Percentiles rank a stretch among this genome's conserved stretches.
Evolutionary conservation across 768 basidiomycete species (phyloP).

Genomic region (Pluteus cervinus): DNA sequence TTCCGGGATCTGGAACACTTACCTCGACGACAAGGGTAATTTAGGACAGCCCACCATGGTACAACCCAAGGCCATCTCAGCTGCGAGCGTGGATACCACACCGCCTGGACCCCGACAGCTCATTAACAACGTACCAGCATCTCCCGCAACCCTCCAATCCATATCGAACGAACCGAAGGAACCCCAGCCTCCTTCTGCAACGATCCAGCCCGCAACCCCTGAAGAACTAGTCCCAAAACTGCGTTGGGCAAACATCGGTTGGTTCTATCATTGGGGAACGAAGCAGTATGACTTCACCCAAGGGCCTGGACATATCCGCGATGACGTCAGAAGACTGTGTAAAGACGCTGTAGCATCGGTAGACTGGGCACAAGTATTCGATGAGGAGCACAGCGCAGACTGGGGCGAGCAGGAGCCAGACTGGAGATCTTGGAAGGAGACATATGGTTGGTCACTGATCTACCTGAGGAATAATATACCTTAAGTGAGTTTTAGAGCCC

Average conservation of each 20-base stretch:
- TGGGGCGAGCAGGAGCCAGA: conserved; percentile 53
- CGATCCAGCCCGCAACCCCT: conserved; percentile 40
- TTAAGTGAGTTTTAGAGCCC: conserved; percentile 49
- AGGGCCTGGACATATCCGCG: conserved; percentile 57
- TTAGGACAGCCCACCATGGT: conserved; percentile 27
- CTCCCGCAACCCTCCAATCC: conserved; percentile 43
- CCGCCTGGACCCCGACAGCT: conserved; percentile 56
- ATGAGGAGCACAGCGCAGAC: too few relatives aligned
- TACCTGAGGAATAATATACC: conserved; percentile 2
- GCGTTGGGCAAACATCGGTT: conserved; percentile 95
- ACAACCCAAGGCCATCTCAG: conserved; percentile 37
- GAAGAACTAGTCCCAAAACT: conserved; percentile 67
- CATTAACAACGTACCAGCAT: conserved; percentile 67
- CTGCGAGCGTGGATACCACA: conserved; percentile 13
- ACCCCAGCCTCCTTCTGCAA: conserved; percentile 58
- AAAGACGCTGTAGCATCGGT: conserved; percentile 53
- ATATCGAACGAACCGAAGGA: conserved; percentile 55
- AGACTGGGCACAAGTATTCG: conserved; percentile 67
- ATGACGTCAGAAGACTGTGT: conserved; percentile 52
- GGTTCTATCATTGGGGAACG: conserved; percentile 95
- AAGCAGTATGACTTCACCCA: conserved; percentile 90
- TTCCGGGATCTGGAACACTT: conserved; percentile 73
- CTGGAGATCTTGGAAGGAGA: conserved; percentile 71
- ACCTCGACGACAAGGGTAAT: conserved; percentile 29
- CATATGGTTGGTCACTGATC: conserved; percentile 55